Evolutionary conservation across 225 moss, liverwort and hornwort species (phyloP).

Genomic region (Bryoerythrophyllum caledonicum): DNA sequence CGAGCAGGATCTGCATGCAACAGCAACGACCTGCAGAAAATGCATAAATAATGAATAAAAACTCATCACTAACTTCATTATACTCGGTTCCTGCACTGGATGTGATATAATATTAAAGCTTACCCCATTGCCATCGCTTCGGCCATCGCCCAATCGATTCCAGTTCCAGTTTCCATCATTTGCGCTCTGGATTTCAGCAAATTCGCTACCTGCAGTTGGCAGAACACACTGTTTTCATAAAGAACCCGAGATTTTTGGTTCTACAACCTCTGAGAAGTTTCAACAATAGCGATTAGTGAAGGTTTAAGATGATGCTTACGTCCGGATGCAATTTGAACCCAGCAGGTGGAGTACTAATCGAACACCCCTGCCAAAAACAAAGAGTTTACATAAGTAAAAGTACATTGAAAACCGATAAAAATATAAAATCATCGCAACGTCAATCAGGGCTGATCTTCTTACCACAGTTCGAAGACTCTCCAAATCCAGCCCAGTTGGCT

Average conservation of each 20-base stretch:
- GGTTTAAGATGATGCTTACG: conserved; percentile 39
- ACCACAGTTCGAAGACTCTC: conserved; percentile 55
- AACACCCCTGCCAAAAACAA: conserved; percentile 46
- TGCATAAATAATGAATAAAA: conserved; percentile 9
- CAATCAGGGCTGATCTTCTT: conserved; percentile 18
- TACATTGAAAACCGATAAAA: not conserved
- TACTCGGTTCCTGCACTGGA: conserved; percentile 8
- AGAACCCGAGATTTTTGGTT: not conserved
- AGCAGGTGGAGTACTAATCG: conserved; percentile 54
- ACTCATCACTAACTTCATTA: conserved; percentile 18
- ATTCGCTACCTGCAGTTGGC: conserved; percentile 45
- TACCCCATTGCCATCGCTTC: conserved; percentile 70
- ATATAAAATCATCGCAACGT: too few relatives aligned
- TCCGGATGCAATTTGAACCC: conserved; percentile 64
- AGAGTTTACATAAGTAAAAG: not conserved
- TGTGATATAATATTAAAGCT: not conserved
- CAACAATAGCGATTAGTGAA: not conserved
- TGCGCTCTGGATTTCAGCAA: conserved; percentile 54
- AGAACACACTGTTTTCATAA: conserved; percentile 5
- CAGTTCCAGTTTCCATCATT: conserved; percentile 55
- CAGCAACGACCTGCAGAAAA: conserved; percentile 54
- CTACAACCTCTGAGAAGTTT: not conserved
- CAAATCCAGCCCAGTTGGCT: conserved; percentile 59
- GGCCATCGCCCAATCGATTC: conserved; percentile 73
- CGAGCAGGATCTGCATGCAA: conserved; percentile 50